phyloP scores from a whole-genome alignment of 345 rosid species.

The Pseudoturritis turrita region DNA sequence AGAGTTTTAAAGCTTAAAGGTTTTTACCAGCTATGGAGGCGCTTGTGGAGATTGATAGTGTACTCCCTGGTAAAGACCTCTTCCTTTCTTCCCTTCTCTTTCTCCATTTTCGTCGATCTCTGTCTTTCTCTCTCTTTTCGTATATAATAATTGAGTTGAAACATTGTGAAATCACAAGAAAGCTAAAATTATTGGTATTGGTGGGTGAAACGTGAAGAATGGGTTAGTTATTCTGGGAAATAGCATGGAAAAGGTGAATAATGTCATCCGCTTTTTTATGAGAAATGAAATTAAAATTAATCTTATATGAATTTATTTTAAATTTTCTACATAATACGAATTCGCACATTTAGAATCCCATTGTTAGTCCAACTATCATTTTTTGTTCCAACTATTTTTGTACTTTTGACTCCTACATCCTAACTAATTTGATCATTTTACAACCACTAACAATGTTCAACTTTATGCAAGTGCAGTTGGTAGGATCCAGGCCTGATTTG shows the following conservation, averaged over 20 bases:
- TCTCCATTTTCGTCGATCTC: constrained; percentile 53
- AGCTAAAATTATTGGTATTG: constrained; percentile 16
- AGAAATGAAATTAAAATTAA: background rate
- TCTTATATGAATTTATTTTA: background rate
- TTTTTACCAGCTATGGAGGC: constrained; percentile 78
- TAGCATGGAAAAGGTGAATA: background rate
- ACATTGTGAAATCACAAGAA: background rate
- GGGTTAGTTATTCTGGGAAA: background rate
- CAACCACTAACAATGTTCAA: too few relatives aligned
- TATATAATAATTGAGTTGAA: background rate
- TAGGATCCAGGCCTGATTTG: too few relatives aligned
- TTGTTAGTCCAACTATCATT: too few relatives aligned
- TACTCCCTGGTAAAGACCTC: constrained; percentile 85
- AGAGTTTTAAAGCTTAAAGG: background rate
- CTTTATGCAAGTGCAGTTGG: too few relatives aligned
- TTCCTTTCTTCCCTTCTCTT: constrained; percentile 62
- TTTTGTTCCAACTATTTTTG: background rate
- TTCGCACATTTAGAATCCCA: background rate
- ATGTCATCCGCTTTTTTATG: background rate
- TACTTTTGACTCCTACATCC: too few relatives aligned
- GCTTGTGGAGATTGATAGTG: constrained; percentile 80
- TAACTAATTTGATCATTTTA: too few relatives aligned
- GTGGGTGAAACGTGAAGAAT: constrained; percentile 10
- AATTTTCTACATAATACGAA: background rate
- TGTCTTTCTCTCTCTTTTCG: background rate